phyloP scores from a whole-genome alignment of 768 basidiomycete genomes.

The Asterophora lycoperdoides region DNA sequence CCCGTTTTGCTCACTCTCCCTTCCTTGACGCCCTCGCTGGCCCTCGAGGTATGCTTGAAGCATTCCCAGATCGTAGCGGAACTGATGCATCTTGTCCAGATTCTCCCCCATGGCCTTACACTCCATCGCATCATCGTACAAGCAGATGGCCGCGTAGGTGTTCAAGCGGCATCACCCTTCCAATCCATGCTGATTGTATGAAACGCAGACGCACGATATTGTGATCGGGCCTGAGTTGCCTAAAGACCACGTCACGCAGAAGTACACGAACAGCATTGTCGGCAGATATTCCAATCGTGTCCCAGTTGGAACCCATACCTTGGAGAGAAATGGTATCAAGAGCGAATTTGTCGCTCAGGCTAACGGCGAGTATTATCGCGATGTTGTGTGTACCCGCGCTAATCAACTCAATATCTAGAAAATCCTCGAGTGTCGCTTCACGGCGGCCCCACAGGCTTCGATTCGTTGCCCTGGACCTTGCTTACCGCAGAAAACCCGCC shows the following conservation, averaged over 20 bases:
- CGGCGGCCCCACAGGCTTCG: constrained; percentile 66
- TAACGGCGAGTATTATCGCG: constrained; percentile 31
- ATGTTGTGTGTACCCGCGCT: not conserved
- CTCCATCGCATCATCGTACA: constrained; percentile 66
- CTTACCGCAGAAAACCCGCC: constrained; percentile 36
- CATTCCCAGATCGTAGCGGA: not conserved
- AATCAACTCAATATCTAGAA: constrained; percentile 28
- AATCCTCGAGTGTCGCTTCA: constrained; percentile 60
- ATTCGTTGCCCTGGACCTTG: constrained; percentile 49
- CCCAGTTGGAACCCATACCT: constrained; percentile 49
- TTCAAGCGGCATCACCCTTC: not conserved
- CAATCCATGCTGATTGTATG: not conserved
- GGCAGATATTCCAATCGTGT: constrained; percentile 73
- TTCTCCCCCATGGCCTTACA: constrained; percentile 65
- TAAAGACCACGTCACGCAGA: constrained; percentile 51
- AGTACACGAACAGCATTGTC: constrained; percentile 70
- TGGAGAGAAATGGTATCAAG: constrained; percentile 51
- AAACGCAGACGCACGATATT: constrained; percentile 63
- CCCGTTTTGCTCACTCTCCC: constrained; percentile 54
- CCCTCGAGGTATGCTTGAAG: constrained; percentile 46
- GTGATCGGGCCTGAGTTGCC: constrained; percentile 70
- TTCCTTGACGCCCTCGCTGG: constrained; percentile 52
- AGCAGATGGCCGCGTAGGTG: constrained; percentile 54
- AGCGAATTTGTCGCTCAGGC: constrained; percentile 42
- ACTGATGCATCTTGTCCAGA: constrained; percentile 28